Base-by-base conservation (phyloP, 495 filamentous ascomycete species). In the Penicillium antarcticum region DNA sequence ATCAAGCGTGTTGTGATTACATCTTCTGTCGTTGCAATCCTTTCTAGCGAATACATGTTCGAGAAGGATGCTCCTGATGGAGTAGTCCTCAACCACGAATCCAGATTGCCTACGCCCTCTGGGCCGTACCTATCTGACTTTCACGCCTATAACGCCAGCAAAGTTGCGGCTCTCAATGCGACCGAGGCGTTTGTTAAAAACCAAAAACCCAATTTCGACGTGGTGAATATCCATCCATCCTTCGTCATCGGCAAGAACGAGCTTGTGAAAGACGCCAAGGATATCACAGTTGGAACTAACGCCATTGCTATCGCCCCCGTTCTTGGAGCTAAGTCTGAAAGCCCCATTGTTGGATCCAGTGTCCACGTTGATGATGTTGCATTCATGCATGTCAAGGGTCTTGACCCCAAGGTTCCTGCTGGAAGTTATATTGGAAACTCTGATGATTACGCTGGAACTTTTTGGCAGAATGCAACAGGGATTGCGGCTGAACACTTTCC, bases 351-450 rank as follows among this genome's bases (percentile, higher is more conserved):
- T 3, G 23, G 41, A 4, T 24, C 10, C n/a, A 2, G 19, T 32
- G 19, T 43, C 29, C 41, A 43, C 6, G 14, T 43, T n/a, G 24
- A 43, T 14, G 24, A 43, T 43, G 11, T 43, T 13, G 41, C 41
- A 26, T 43, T 43, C 41, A 43, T 43, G 41, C 41, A 43, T 29
- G 24, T 43, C 24, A 43, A 43, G 41, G 41, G 21, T 32, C 41
- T 43, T 31, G 41, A 43, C 14, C 41, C 41, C 5, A 32, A 14
- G 4, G 21, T 43, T 11, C 41, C 41, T 0, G 21, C 24, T 10
- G 26, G 23, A 43, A 43, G 41, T n/a, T 43, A 43, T 29, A 31
- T 43, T n/a, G 41, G 21, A 5, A 43, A 43, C 11, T 43, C 19
- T 4, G 41, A 31, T 11, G 41, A 31, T n/a, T 43, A 43, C 10